Conservation (phyloP, 2,329 filamentous ascomycete genomes). For the Boeremia exigua region DNA sequence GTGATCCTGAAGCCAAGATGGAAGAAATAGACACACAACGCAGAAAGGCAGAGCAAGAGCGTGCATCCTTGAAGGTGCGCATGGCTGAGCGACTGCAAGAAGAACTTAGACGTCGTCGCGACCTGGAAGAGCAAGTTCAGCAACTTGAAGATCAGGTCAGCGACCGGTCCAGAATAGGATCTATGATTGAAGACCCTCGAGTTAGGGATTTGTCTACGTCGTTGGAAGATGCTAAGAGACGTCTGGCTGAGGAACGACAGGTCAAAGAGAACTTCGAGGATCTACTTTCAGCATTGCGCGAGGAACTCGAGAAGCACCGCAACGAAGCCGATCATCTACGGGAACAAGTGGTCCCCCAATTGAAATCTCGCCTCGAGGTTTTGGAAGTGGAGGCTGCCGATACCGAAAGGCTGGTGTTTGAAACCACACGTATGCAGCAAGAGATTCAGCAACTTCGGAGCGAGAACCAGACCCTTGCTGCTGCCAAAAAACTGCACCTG, state of each 20-base stretch:
- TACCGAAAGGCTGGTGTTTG: conserved; percentile 75
- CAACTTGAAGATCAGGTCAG: conserved; percentile 77
- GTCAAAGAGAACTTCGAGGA: conserved; percentile 95
- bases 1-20: conserved; percentile 61
- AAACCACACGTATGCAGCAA: conserved; percentile 84
- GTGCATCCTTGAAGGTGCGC: conserved; percentile 83
- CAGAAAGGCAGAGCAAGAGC: conserved; percentile 86
- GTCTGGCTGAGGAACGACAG: conserved; percentile 82
- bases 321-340: conserved; percentile 92
- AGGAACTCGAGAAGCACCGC: conserved; percentile 79
- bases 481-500: conserved; percentile 56
- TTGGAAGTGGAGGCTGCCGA: conserved; percentile 77
- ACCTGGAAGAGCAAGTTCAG: conserved; percentile 83
- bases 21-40: conserved; percentile 84
- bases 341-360: conserved; percentile 83
- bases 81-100: conserved; percentile 86
- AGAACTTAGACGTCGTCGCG: conserved; percentile 76
- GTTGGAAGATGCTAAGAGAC: conserved; percentile 82
- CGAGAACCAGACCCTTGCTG: conserved; percentile 67
- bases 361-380: conserved; percentile 77
- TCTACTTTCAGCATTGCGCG: conserved; percentile 80
- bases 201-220: conserved; percentile 79
- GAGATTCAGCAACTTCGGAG: conserved; percentile 68
- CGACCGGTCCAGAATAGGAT: conserved; percentile 33
- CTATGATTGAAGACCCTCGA: conserved; percentile 54